Evolutionary conservation across 192 early-diverging fungal genomes (phyloP).

Genomic region (Anaeromyces robustus): DNA sequence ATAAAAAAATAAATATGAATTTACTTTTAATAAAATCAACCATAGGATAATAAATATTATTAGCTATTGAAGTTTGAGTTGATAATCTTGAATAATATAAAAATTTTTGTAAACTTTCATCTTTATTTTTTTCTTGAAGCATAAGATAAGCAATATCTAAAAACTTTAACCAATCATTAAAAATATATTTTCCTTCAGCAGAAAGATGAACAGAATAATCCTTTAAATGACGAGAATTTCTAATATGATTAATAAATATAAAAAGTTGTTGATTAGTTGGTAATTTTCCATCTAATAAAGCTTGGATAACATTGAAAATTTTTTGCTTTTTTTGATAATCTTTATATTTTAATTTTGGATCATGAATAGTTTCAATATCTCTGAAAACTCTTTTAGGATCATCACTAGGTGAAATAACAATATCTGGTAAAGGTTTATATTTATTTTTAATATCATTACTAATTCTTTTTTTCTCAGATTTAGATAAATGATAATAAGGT

Average conservation of each 20-base stretch:
- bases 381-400: background rate
- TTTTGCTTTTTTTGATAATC: background rate
- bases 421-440: background rate
- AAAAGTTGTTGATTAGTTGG: slow-evolving; percentile 19
- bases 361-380: background rate
- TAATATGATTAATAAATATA: slow-evolving; percentile 6
- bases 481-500: too few relatives aligned
- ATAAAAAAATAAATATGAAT: too few relatives aligned
- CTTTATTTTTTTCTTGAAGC: slow-evolving; percentile 16
- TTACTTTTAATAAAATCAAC: too few relatives aligned
- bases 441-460: too few relatives aligned
- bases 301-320: slow-evolving; percentile 9
- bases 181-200: background rate
- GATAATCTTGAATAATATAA: background rate
- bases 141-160: slow-evolving; percentile 5
- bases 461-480: too few relatives aligned
- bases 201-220: background rate
- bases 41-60: too few relatives aligned
- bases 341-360: background rate
- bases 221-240: background rate
- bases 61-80: background rate
- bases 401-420: background rate
- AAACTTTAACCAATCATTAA: slow-evolving; percentile 8
- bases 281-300: slow-evolving; percentile 16
- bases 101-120: slow-evolving; percentile 14